phyloP scores from a whole-genome alignment of 805 yeast genomes.

The Barnettozyma pratensis region DNA sequence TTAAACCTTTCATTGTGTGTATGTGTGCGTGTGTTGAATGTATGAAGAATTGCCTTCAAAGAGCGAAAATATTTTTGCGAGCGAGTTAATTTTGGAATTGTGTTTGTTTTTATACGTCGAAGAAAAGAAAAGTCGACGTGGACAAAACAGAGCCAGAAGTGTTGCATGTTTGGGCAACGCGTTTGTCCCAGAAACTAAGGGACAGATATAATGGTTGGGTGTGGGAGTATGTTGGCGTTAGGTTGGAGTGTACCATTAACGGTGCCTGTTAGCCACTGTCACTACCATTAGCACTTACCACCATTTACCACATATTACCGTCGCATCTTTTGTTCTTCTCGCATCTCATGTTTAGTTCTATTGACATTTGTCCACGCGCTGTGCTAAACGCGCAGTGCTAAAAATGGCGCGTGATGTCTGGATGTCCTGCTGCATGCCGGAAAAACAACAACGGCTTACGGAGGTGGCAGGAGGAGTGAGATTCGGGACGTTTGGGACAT shows the following conservation, averaged over 20 bases:
- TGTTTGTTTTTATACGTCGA: conserved; percentile 7
- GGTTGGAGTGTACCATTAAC: too few relatives aligned
- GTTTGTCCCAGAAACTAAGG: neutral
- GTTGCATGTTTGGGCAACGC: neutral
- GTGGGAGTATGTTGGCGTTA: neutral
- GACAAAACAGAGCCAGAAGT: neutral
- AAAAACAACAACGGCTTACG: too few relatives aligned
- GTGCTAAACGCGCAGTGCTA: too few relatives aligned
- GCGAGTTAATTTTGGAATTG: neutral
- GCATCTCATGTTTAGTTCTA: too few relatives aligned
- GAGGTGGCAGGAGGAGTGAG: too few relatives aligned
- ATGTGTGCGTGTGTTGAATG: conserved; percentile 4
- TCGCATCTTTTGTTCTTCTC: too few relatives aligned
- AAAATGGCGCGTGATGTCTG: too few relatives aligned
- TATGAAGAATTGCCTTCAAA: conserved; percentile 9
- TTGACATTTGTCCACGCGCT: too few relatives aligned
- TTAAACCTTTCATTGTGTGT: conserved; percentile 84
- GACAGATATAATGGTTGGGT: neutral
- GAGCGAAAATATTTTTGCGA: neutral
- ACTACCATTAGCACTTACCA: too few relatives aligned
- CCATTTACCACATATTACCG: too few relatives aligned
- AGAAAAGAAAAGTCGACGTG: conserved; percentile 1
- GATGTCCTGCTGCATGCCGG: too few relatives aligned
- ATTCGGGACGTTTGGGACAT: neutral
- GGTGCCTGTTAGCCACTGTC: too few relatives aligned